phyloP scores from a whole-genome alignment of 768 basidiomycete genomes.

The Sporobolomyces roseus region DNA sequence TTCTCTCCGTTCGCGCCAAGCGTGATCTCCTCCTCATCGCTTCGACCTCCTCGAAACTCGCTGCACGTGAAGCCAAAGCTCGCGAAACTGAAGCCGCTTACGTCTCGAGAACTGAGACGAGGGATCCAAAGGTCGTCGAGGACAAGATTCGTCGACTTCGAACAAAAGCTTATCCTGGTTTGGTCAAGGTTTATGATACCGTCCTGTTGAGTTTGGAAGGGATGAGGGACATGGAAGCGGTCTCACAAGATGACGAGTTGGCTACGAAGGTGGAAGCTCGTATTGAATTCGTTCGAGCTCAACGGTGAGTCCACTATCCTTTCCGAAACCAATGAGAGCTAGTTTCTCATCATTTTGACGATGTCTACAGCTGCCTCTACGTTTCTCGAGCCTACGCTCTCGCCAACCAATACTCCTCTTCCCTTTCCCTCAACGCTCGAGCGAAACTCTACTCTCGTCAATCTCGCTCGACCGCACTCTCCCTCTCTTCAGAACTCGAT shows the following conservation, averaged over 20 bases:
- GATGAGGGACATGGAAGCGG: slow-evolving; percentile 74
- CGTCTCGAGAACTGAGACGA: slow-evolving; percentile 39
- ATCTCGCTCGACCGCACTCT: slow-evolving; percentile 56
- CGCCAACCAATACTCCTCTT: slow-evolving; percentile 61
- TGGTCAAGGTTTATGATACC: slow-evolving; percentile 79
- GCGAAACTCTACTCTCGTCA: slow-evolving; percentile 72
- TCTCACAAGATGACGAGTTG: slow-evolving; percentile 82
- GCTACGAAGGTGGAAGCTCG: slow-evolving; percentile 72
- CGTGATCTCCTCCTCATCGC: slow-evolving; percentile 78
- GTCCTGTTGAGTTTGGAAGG: slow-evolving; percentile 78
- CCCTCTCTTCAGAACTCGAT: slow-evolving; percentile 44
- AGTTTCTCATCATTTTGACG: slow-evolving; percentile 49
- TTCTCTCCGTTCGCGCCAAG: slow-evolving; percentile 79
- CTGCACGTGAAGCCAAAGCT: slow-evolving; percentile 31
- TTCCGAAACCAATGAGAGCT: not conserved
- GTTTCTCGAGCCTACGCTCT: slow-evolving; percentile 68
- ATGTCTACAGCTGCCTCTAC: slow-evolving; percentile 56
- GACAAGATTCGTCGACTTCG: slow-evolving; percentile 57
- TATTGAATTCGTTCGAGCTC: slow-evolving; percentile 57
- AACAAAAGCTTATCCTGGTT: slow-evolving; percentile 70
- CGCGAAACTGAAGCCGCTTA: slow-evolving; percentile 30
- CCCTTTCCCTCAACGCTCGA: slow-evolving; percentile 66
- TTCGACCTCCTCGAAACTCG: slow-evolving; percentile 42
- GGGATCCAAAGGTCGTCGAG: slow-evolving; percentile 48
- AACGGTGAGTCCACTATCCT: slow-evolving; percentile 55